Conservation (phyloP, 306 rosid genomes). For the Cucurbita argyrosperma region DNA sequence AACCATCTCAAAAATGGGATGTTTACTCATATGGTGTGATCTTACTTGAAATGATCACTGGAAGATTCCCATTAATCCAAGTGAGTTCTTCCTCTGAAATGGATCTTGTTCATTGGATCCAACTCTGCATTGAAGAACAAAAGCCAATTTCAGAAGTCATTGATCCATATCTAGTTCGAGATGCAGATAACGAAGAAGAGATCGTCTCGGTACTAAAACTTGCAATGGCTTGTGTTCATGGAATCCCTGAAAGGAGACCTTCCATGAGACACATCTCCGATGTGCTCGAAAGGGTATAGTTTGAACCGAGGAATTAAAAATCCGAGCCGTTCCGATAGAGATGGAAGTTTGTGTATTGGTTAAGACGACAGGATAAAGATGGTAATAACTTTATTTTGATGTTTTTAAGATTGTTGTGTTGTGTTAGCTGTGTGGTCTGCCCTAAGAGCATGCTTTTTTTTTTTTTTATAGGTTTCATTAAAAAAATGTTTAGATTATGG, state of each 20-base stretch:
- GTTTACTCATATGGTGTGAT: conserved; percentile 85
- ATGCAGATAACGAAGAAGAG: conserved; percentile 66
- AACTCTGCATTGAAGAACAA: conserved; percentile 84
- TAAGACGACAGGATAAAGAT: background rate
- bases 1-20: conserved; percentile 99
- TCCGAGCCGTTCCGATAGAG: background rate
- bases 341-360: background rate
- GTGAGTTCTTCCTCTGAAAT: conserved; percentile 59
- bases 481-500: background rate
- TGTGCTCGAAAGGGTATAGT: conserved; percentile 53
- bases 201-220: conserved; percentile 70
- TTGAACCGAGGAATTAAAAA: conserved; percentile 13
- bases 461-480: background rate
- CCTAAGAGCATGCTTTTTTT: conserved; percentile 1
- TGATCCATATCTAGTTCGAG: conserved; percentile 56
- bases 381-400: background rate
- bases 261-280: conserved; percentile 69
- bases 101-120: conserved; percentile 92
- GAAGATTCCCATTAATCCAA: conserved; percentile 61
- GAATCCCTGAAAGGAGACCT: conserved; percentile 86
- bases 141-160: conserved; percentile 71
- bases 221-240: conserved; percentile 77
- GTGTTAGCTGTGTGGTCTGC: conserved; percentile 7
- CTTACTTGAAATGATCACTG: conserved; percentile 76
- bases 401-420: conserved; percentile 1